Conservation (phyloP, 345 rosid genomes). For the Anastatica hierochuntica region DNA sequence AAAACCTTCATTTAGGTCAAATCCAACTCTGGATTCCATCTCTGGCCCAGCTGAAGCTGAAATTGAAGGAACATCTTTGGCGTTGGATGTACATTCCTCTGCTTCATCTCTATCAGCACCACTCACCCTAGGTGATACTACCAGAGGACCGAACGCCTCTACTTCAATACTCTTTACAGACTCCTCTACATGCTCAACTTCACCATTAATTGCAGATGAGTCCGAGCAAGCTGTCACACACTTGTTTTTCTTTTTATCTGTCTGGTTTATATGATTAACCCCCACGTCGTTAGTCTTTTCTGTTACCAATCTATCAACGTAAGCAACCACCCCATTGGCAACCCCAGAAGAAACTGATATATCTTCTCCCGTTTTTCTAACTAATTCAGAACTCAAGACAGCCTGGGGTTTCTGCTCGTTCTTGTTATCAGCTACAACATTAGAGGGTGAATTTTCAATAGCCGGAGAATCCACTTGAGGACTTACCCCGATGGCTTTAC, state of each 20-base stretch:
- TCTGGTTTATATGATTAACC: conserved; percentile 7
- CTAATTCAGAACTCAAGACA: conserved; percentile 11
- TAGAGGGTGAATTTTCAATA: conserved; percentile 22
- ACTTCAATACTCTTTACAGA: too few relatives aligned
- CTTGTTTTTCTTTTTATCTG: conserved; percentile 24
- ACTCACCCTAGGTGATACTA: conserved; percentile 17
- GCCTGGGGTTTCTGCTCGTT: conserved; percentile 15
- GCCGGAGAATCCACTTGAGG: conserved; percentile 20
- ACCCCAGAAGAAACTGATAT: too few relatives aligned
- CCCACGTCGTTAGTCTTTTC: conserved; percentile 30
- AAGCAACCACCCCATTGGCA: too few relatives aligned
- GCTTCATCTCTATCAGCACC: conserved; percentile 33
- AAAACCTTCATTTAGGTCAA: too few relatives aligned
- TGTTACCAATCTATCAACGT: too few relatives aligned
- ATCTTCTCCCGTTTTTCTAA: conserved; percentile 10
- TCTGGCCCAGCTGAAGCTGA: too few relatives aligned
- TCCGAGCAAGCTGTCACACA: too few relatives aligned
- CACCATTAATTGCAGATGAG: conserved; percentile 17
- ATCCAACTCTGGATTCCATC: too few relatives aligned
- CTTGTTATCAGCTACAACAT: conserved; percentile 20
- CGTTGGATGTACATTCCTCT: too few relatives aligned
- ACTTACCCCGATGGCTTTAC: conserved; percentile 10
- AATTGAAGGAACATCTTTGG: too few relatives aligned
- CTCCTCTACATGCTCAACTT: too few relatives aligned
- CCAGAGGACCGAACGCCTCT: conserved; percentile 14